These are phyloP conservation scores for Elymus sibiricus DNA, from an alignment of 176 grass and related monocot genomes.

Conservation along the genomic window DNA sequence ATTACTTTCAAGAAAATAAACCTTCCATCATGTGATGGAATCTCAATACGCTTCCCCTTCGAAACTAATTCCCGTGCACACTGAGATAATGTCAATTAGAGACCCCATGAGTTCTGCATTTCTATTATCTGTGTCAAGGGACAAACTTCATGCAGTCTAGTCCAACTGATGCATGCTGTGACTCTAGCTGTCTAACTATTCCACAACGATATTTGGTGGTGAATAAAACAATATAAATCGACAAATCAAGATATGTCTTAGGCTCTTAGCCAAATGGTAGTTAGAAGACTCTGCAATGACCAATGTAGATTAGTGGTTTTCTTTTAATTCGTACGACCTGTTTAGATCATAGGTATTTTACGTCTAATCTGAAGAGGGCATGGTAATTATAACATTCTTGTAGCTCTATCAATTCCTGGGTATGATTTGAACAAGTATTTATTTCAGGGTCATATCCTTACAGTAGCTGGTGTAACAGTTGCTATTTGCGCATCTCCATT, in stretches of 20 bases:
- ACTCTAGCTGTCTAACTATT: not conserved
- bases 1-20: slow-evolving; percentile 17
- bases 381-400: not conserved
- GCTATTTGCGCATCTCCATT: slow-evolving; percentile 85
- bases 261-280: not conserved
- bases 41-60: not conserved
- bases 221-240: not conserved
- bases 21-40: not conserved
- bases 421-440: slow-evolving; percentile 27
- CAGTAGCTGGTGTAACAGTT: slow-evolving; percentile 73
- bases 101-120: not conserved
- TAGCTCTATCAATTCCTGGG: not conserved
- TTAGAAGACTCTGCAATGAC: not conserved
- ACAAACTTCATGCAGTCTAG: not conserved
- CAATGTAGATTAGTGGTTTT: not conserved
- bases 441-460: slow-evolving; percentile 82
- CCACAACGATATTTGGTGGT: not conserved
- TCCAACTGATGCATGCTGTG: not conserved
- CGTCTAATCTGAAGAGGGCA: not conserved
- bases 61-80: not conserved
- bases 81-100: not conserved
- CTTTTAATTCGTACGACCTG: not conserved
- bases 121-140: not conserved
- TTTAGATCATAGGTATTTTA: not conserved
- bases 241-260: not conserved